phyloP scores from a whole-genome alignment of 345 rosid species.

The Salix viminalis region DNA sequence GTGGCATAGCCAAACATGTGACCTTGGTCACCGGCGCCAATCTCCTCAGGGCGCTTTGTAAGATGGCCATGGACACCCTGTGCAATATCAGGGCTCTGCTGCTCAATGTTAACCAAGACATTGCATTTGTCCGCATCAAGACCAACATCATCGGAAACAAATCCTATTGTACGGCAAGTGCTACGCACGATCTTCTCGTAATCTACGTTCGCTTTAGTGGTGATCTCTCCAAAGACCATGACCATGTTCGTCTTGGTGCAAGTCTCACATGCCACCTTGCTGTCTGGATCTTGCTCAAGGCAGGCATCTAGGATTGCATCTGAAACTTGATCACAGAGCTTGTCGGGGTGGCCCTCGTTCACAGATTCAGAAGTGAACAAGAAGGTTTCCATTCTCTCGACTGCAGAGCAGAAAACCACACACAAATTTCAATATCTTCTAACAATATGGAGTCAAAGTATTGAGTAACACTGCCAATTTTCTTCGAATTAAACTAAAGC shows the following conservation, averaged over 20 bases:
- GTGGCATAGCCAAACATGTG: slow-evolving; percentile 24
- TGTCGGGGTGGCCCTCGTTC: slow-evolving; percentile 24
- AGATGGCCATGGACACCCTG: slow-evolving; percentile 24
- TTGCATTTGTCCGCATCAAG: slow-evolving; percentile 21
- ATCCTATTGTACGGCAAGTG: slow-evolving; percentile 13
- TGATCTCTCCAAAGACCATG: slow-evolving; percentile 19
- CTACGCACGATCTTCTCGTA: slow-evolving; percentile 14
- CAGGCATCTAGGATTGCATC: slow-evolving; percentile 21
- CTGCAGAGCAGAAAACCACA: too few species aligned
- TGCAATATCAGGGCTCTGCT: slow-evolving; percentile 22
- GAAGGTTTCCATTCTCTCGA: slow-evolving; percentile 1
- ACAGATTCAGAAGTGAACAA: slow-evolving; percentile 19
- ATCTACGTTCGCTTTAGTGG: slow-evolving; percentile 16
- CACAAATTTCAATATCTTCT: too few species aligned
- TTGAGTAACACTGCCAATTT: too few species aligned
- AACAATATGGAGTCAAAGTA: too few species aligned
- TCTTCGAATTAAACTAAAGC: too few species aligned
- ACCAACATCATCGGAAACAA: slow-evolving; percentile 21
- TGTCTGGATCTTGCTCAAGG: slow-evolving; percentile 20
- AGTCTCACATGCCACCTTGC: slow-evolving; percentile 19
- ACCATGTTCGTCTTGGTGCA: slow-evolving; percentile 20
- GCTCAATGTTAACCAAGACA: slow-evolving; percentile 15
- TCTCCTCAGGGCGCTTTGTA: slow-evolving; percentile 17
- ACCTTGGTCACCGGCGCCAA: slow-evolving; percentile 23
- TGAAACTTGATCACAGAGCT: slow-evolving; percentile 18